These are phyloP conservation scores for Nyctanthes arbortristis DNA, from an alignment of 257 asterid genomes.

Conservation along the genomic window DNA sequence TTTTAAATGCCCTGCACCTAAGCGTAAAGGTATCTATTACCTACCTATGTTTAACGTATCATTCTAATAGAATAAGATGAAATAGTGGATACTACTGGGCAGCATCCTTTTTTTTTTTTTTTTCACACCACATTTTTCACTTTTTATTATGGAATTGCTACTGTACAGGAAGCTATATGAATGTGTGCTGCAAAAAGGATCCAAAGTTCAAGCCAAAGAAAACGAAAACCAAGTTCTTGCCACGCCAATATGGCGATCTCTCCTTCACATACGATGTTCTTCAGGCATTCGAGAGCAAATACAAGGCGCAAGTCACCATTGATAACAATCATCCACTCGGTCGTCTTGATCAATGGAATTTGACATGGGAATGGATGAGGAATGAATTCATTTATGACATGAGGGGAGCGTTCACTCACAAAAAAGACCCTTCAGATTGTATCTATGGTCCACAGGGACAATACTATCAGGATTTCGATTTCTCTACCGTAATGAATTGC, in stretches of 20 bases:
- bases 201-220: conserved; percentile 63
- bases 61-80: too few relatives aligned
- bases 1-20: conserved; percentile 70
- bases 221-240: conserved; percentile 45
- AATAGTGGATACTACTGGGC: too few relatives aligned
- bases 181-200: conserved; percentile 74
- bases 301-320: conserved; percentile 78
- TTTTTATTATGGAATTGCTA: too few relatives aligned
- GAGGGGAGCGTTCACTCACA: conserved; percentile 79
- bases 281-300: conserved; percentile 57
- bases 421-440: conserved; percentile 71
- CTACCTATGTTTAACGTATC: background rate
- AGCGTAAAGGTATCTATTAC: conserved; percentile 31
- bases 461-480: conserved; percentile 71
- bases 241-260: conserved; percentile 66
- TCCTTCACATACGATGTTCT: conserved; percentile 73
- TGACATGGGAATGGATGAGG: conserved; percentile 97
- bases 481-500: conserved; percentile 70
- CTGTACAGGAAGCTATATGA: conserved; percentile 60
- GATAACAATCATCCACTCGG: conserved; percentile 85
- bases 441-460: conserved; percentile 87
- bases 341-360: conserved; percentile 91
- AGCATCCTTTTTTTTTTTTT: too few relatives aligned
- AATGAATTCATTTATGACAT: conserved; percentile 82
- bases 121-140: too few relatives aligned